These are phyloP conservation scores for Yarrowia alimentaria DNA, from an alignment of 805 yeast species.

Conservation along the genomic window DNA sequence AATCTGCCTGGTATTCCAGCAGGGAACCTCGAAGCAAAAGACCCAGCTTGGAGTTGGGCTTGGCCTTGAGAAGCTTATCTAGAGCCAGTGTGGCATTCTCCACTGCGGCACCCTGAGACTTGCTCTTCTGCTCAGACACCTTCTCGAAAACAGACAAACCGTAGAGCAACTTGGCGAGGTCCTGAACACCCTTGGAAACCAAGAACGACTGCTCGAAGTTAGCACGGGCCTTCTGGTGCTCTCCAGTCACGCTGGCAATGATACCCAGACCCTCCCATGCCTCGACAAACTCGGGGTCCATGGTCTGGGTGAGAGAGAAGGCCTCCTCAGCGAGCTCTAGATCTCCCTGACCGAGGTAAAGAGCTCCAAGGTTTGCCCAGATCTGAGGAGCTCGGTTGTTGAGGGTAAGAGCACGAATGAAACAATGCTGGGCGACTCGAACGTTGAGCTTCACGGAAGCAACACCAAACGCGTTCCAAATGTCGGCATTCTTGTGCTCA, in stretches of 20 bases:
- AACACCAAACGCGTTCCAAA: slow-evolving; percentile 83
- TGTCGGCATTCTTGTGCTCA: slow-evolving; percentile 66
- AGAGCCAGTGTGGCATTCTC: slow-evolving; percentile 42
- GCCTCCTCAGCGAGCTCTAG: slow-evolving; percentile 69
- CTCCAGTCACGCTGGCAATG: slow-evolving; percentile 39
- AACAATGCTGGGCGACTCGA: slow-evolving; percentile 86
- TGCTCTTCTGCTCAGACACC: slow-evolving; percentile 35
- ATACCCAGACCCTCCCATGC: slow-evolving; percentile 91
- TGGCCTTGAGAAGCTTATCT: slow-evolving; percentile 54
- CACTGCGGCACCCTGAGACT: slow-evolving; percentile 27
- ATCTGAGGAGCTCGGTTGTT: slow-evolving; percentile 64
- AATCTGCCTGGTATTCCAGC: slow-evolving; percentile 69
- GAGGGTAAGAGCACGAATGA: slow-evolving; percentile 72
- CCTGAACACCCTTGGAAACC: slow-evolving; percentile 70
- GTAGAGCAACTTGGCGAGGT: slow-evolving; percentile 67
- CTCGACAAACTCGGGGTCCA: slow-evolving; percentile 69
- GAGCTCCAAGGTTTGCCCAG: slow-evolving; percentile 81
- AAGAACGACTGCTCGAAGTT: slow-evolving; percentile 76
- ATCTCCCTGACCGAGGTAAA: slow-evolving; percentile 70
- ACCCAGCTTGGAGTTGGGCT: slow-evolving; percentile 37
- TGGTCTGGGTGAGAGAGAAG: slow-evolving; percentile 68
- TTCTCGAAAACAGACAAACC: slow-evolving; percentile 56
- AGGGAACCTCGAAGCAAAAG: slow-evolving; percentile 37
- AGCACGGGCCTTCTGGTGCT: slow-evolving; percentile 50
- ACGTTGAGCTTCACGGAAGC: slow-evolving; percentile 65